Evolutionary conservation across 2,329 filamentous ascomycete species (phyloP).

Genomic region (Ceratocystiopsis minuta): DNA sequence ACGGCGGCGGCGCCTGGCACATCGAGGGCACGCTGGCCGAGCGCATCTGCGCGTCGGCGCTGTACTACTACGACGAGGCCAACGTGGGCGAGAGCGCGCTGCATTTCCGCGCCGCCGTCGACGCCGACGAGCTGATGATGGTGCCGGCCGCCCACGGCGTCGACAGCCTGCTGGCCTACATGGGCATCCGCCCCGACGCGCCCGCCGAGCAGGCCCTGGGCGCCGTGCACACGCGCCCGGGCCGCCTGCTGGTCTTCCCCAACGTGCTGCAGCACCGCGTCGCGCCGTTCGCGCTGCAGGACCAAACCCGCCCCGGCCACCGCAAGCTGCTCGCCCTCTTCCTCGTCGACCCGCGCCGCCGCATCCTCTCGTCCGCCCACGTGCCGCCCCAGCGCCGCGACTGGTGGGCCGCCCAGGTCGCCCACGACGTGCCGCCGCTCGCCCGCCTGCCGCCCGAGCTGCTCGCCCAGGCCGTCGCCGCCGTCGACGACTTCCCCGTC

Average conservation of each 20-base stretch:
- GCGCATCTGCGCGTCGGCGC: constrained; percentile 34
- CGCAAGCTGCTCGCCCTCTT: constrained; percentile 38
- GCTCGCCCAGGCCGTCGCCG: constrained; percentile 10
- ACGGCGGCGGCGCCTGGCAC: constrained; percentile 15
- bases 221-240: constrained; percentile 20
- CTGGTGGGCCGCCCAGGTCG: constrained; percentile 16
- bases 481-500: constrained; percentile 12
- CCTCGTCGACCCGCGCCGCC: constrained; percentile 35
- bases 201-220: constrained; percentile 23
- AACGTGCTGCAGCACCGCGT: constrained; percentile 30
- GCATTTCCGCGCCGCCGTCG: constrained; percentile 19
- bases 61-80: constrained; percentile 34
- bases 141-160: constrained; percentile 4
- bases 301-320: constrained; percentile 33
- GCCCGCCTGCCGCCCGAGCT: constrained; percentile 12
- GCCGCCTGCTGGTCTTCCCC: constrained; percentile 27
- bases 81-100: constrained; percentile 29
- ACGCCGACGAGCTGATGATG: constrained; percentile 4
- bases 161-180: constrained; percentile 8
- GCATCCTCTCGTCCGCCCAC: constrained; percentile 26
- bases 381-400: constrained; percentile 21
- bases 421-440: background rate
- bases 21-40: constrained; percentile 32
- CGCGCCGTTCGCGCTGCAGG: constrained; percentile 27
- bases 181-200: constrained; percentile 10